A percentile compares a stretch with the other conserved stretches of the same genome.
Conservation (phyloP, 257 asterid genomes). For the Echites panduratus region DNA sequence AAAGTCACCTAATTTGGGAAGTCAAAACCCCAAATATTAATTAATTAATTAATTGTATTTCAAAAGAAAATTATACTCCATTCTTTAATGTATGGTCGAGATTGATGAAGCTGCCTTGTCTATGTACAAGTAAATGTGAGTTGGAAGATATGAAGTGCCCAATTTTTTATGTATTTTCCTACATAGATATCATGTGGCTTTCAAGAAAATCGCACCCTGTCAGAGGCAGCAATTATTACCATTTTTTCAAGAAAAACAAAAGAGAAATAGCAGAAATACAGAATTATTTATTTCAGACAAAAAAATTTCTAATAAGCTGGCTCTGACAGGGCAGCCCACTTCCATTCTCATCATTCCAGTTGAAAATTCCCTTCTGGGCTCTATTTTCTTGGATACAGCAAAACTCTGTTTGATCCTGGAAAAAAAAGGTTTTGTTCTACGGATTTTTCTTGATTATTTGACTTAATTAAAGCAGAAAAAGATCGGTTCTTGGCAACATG, state of each 20-base stretch:
- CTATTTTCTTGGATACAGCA: not conserved
- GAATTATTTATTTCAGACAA: not conserved
- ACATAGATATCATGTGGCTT: not conserved
- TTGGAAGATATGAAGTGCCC: no score
- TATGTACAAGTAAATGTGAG: no score
- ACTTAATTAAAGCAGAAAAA: not conserved
- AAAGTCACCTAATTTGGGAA: no score
- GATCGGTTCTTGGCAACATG: constrained; percentile 15
- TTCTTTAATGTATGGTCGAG: no score
- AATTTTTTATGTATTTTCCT: no score
- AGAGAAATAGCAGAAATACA: not conserved
- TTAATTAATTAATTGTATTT: no score
- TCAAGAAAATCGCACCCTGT: not conserved
- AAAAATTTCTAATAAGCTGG: not conserved
- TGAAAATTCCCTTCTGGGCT: not conserved
- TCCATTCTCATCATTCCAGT: not conserved
- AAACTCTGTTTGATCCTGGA: not conserved
- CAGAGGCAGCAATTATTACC: not conserved
- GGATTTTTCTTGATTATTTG: not conserved
- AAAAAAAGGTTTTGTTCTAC: not conserved
- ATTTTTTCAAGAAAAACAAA: not conserved
- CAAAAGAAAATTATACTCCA: no score
- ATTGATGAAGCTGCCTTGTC: no score
- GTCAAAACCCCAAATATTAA: no score
- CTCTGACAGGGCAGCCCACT: not conserved